Evolutionary conservation across 2,329 filamentous ascomycete genomes (phyloP).

Genomic region (Talaromyces sp.): DNA sequence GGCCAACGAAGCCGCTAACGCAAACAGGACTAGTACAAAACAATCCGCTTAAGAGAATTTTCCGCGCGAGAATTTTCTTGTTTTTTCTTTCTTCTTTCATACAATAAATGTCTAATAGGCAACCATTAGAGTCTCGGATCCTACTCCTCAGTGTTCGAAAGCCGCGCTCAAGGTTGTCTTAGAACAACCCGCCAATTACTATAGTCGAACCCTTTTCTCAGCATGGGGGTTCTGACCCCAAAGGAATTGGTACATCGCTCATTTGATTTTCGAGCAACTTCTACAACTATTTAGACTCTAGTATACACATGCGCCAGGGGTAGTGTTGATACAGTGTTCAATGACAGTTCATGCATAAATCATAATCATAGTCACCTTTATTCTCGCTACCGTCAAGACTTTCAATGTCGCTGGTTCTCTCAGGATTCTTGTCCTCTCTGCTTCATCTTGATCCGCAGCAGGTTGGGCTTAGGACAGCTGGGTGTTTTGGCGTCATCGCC

Average conservation of each 20-base stretch:
- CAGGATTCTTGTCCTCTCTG: slow-evolving; percentile 49
- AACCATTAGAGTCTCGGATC: slow-evolving; percentile 99
- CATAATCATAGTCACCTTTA: neutral
- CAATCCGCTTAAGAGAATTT: slow-evolving; percentile 21
- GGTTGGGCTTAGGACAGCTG: slow-evolving; percentile 78
- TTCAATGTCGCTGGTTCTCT: neutral
- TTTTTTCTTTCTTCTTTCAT: slow-evolving; percentile 48
- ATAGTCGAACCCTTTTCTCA: slow-evolving; percentile 58
- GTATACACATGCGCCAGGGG: neutral
- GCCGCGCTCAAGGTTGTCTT: slow-evolving; percentile 98
- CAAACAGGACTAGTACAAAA: slow-evolving; percentile 27
- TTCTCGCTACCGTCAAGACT: neutral
- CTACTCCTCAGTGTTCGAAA: slow-evolving; percentile 81
- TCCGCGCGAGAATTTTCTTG: slow-evolving; percentile 28
- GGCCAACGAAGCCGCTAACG: slow-evolving; percentile 21
- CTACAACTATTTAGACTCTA: neutral
- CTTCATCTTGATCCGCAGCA: slow-evolving; percentile 80
- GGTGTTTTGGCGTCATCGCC: slow-evolving; percentile 72
- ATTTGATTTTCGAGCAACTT: neutral
- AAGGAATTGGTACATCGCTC: slow-evolving; percentile 41
- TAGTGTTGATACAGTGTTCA: neutral
- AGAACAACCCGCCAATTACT: slow-evolving; percentile 71
- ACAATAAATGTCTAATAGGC: slow-evolving; percentile 61
- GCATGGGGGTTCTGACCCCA: slow-evolving; percentile 52
- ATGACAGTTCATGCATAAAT: neutral